Percentiles rank a stretch among this genome's conserved stretches.
These are phyloP conservation scores for Hypoxylon sp. DNA, from an alignment of 2,329 filamentous ascomycete genomes.

Conservation along the genomic window DNA sequence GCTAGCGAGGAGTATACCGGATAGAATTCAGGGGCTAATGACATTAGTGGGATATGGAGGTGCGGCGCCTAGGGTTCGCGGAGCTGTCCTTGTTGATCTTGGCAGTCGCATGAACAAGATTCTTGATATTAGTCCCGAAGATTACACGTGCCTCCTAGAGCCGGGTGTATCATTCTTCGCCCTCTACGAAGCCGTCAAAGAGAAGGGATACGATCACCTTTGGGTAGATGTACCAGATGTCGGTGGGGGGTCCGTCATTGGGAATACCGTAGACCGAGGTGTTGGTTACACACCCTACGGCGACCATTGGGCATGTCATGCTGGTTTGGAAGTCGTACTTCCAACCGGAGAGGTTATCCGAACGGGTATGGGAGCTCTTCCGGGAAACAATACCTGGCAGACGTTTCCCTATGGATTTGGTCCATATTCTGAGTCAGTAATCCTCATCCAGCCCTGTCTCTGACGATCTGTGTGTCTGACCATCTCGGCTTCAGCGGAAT, in stretches of 20 bases:
- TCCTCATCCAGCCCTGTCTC: background rate
- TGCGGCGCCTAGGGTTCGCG: slow-evolving; percentile 67
- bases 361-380: slow-evolving; percentile 60
- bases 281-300: slow-evolving; percentile 64
- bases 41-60: slow-evolving; percentile 66
- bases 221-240: slow-evolving; percentile 63
- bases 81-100: slow-evolving; percentile 67
- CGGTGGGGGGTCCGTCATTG: slow-evolving; percentile 63
- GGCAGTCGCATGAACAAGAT: slow-evolving; percentile 68
- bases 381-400: slow-evolving; percentile 60
- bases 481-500: slow-evolving; percentile 54
- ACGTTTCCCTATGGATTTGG: slow-evolving; percentile 61
- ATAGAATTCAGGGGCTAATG: slow-evolving; percentile 5
- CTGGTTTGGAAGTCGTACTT: slow-evolving; percentile 62
- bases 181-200: slow-evolving; percentile 63
- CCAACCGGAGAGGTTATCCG: slow-evolving; percentile 60
- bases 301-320: slow-evolving; percentile 60
- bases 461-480: background rate
- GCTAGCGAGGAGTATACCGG: background rate
- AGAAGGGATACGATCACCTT: slow-evolving; percentile 57
- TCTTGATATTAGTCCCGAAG: slow-evolving; percentile 65
- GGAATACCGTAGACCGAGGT: slow-evolving; percentile 63
- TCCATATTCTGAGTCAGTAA: slow-evolving; percentile 54
- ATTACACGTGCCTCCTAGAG: slow-evolving; percentile 67
- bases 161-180: slow-evolving; percentile 69